phyloP scores from a whole-genome alignment of 2,329 filamentous ascomycete species.

The Venturia nashicola region DNA sequence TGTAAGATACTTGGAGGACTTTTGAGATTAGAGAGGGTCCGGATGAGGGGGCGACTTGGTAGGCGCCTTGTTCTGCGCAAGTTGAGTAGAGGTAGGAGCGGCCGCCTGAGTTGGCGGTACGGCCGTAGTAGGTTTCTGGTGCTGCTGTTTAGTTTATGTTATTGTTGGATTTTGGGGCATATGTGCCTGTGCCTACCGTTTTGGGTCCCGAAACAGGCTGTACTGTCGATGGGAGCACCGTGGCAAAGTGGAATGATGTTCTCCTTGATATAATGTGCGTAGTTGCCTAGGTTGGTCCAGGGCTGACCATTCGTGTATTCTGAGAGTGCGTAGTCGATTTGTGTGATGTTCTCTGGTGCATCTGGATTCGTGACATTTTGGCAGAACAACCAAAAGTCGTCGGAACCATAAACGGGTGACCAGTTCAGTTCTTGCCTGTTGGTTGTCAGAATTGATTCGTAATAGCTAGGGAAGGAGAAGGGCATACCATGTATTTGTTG shows the following conservation, averaged over 20 bases:
- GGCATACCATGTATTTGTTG: slow-evolving; percentile 31
- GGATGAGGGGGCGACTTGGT: slow-evolving; percentile 33
- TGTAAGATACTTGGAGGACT: slow-evolving; percentile 36
- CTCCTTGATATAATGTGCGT: slow-evolving; percentile 39
- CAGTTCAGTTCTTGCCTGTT: slow-evolving; percentile 39
- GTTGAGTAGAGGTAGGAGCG: slow-evolving; percentile 40
- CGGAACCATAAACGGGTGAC: slow-evolving; percentile 26
- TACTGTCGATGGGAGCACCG: slow-evolving; percentile 24
- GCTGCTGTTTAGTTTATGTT: background rate
- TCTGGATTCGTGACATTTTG: slow-evolving; percentile 37
- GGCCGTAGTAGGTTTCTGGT: slow-evolving; percentile 28
- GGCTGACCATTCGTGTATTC: slow-evolving; percentile 37
- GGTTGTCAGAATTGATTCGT: background rate
- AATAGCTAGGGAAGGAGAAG: background rate
- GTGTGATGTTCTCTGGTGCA: slow-evolving; percentile 30
- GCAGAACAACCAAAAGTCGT: slow-evolving; percentile 42
- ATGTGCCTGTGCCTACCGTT: slow-evolving; percentile 16
- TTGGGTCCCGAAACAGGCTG: slow-evolving; percentile 34
- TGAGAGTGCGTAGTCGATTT: slow-evolving; percentile 33
- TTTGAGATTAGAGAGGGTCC: slow-evolving; percentile 36
- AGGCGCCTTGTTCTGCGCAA: slow-evolving; percentile 37
- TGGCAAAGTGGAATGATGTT: slow-evolving; percentile 31
- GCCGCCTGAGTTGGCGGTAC: slow-evolving; percentile 26
- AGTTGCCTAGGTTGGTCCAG: slow-evolving; percentile 40
- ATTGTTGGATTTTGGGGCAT: background rate